Percentiles rank a stretch among this genome's conserved stretches.
phyloP scores from a whole-genome alignment of 176 grass and related monocot genomes.

The Secale cereale region DNA sequence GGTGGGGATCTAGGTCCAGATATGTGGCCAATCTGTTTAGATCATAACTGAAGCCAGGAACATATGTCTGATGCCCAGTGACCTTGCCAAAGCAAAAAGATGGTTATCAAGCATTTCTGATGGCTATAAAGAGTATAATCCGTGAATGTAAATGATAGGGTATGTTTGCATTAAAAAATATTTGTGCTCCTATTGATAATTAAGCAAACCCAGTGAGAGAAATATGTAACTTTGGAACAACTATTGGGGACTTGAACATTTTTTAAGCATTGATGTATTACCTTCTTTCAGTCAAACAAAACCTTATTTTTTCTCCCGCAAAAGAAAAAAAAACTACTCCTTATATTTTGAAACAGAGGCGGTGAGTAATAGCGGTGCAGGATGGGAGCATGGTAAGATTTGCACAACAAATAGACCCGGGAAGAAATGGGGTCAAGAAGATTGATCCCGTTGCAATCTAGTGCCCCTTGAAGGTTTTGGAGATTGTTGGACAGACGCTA shows the following conservation, averaged over 20 bases:
- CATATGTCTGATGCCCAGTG: background rate
- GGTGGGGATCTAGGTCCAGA: slow-evolving; percentile 34
- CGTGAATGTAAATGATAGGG: background rate
- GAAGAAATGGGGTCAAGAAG: background rate
- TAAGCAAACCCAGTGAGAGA: background rate
- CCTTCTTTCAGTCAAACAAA: no score
- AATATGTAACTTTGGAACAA: background rate
- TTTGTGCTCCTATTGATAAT: background rate
- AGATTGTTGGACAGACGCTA: background rate
- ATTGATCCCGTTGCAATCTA: background rate
- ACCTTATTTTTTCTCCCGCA: no score
- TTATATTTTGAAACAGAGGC: no score
- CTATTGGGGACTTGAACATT: background rate
- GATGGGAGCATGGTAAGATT: no score
- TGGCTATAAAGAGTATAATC: background rate
- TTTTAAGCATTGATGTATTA: background rate
- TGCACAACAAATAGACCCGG: no score
- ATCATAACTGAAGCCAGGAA: background rate
- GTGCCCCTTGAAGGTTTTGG: no score
- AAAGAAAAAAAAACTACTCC: no score
- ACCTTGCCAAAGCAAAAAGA: background rate
- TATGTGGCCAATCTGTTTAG: background rate
- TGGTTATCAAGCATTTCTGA: background rate
- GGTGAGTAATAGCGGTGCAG: no score
- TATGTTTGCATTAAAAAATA: background rate